Percentiles rank a stretch among this genome's conserved stretches.
Evolutionary conservation across 78 protist species (phyloP).

Genomic region (Protostelium mycophagum): DNA sequence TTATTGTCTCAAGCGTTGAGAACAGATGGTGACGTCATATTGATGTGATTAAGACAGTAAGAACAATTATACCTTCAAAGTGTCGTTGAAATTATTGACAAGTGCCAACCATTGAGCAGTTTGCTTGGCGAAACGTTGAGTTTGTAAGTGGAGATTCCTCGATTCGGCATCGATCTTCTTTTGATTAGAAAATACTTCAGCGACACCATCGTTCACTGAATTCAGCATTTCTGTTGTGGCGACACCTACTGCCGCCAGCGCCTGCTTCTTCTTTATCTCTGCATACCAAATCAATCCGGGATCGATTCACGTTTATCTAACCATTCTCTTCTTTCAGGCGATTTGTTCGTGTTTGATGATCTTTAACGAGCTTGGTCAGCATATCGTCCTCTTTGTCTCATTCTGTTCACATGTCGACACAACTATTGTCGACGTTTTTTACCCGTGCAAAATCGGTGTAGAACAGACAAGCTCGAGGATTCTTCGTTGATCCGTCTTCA

Average conservation of each 20-base stretch:
- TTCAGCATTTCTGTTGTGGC: constrained; percentile 50
- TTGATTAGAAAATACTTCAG: constrained; percentile 53
- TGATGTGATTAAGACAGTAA: background rate
- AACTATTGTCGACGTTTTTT: background rate
- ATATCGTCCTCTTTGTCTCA: constrained; percentile 5
- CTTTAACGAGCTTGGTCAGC: constrained; percentile 51
- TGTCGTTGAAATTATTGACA: constrained; percentile 38
- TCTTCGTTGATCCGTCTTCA: too few relatives aligned
- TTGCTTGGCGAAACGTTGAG: constrained; percentile 51
- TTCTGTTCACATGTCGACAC: too few relatives aligned
- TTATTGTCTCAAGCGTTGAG: too few relatives aligned
- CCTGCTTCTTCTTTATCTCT: constrained; percentile 41
- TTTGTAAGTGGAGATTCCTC: constrained; percentile 26
- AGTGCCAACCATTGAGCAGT: constrained; percentile 41
- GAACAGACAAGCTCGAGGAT: too few relatives aligned
- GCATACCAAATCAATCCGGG: background rate
- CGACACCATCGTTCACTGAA: constrained; percentile 56
- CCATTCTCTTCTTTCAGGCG: constrained; percentile 61
- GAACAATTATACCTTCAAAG: constrained; percentile 17
- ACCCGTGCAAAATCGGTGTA: too few relatives aligned
- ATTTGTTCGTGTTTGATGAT: constrained; percentile 24
- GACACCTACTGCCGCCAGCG: constrained; percentile 27
- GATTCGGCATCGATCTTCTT: constrained; percentile 56
- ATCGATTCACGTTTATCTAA: background rate
- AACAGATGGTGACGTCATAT: too few relatives aligned